A percentile compares a stretch with the other conserved stretches of the same genome.
These are phyloP conservation scores for Halophytophthora batemanensis DNA, from an alignment of 352 stramenopile genomes.

Conservation along the genomic window DNA sequence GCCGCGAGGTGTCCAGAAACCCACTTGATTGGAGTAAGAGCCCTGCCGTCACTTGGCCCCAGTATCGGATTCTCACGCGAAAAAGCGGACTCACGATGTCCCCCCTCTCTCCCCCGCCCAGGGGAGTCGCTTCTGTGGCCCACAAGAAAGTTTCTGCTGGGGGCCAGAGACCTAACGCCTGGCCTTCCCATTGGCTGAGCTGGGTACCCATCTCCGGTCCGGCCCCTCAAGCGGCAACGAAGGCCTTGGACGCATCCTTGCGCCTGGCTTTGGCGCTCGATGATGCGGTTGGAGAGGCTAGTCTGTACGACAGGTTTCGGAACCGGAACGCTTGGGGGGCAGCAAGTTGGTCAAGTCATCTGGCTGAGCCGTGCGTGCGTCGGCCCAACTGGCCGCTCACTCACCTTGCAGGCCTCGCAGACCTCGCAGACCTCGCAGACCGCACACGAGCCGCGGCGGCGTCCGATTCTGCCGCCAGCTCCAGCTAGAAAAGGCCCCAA, in stretches of 20 bases:
- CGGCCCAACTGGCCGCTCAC: no score
- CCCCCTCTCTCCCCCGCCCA: not conserved
- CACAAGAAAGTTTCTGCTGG: slow-evolving; percentile 2
- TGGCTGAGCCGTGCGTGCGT: not conserved
- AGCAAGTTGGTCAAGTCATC: no score
- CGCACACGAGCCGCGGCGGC: no score
- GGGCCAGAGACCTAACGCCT: not conserved
- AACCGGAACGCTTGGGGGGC: no score
- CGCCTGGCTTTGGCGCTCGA: not conserved
- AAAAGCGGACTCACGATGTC: not conserved
- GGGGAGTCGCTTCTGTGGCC: not conserved
- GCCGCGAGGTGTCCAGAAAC: no score
- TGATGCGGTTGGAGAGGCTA: not conserved
- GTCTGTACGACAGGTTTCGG: not conserved
- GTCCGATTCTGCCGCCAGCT: no score
- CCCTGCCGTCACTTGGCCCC: no score
- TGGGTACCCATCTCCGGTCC: not conserved
- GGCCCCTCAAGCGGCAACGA: no score
- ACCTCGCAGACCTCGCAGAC: no score
- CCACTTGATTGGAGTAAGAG: not conserved
- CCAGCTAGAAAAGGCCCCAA: no score
- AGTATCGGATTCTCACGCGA: no score
- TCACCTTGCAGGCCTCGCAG: not conserved
- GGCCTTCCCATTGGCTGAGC: not conserved
- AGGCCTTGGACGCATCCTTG: no score